Evolutionary conservation across 495 filamentous ascomycete species (phyloP), one percentile per base, ranked within the genome.

Genomic region (Neurospora terricola): DNA sequence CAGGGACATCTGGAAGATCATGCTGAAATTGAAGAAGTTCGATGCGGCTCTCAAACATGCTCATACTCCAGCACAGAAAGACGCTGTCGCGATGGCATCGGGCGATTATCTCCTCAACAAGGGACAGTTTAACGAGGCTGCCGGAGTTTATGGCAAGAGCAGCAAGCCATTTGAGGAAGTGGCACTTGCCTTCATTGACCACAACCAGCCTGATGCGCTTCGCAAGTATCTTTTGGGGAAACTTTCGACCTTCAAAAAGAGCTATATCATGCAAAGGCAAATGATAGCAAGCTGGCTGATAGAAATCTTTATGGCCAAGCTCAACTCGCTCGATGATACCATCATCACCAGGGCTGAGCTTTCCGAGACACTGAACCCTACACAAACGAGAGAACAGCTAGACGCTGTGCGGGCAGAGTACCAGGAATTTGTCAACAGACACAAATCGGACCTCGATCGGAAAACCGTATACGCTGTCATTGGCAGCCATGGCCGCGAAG

Each of bases 81-180:
- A 98, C 81, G 91, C 92, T 30, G 92, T 98, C 40, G 90, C 96
- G 1, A 93, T 92, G 70, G 93, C 93, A 5, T 96, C 92, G 36
- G 96, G 96, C 18, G 96, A 99, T 78, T 90, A 91, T 80, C 85
- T 99, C 0, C 88, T 93, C 54, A 87, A 85, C 72, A 93, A 93
- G 83, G 92, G 93, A 12, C 87, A 90, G 39, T 97, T 90, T 78
- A 79, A 90, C 38, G 94, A 98, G 79, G 96, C 96, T 18, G 96
- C 96, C 12, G 88, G 86, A 39, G 89, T 97, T 36, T 97, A 96
- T 84, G 96, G 96, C 38, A 93, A 92, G 82, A 98, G 95, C 83
- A 97, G 91, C 77, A 98, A 98, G 83, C 91, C 91, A 3, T 99
- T 99, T 75, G 96, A 99, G 77, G 93, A 99, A 77, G 96, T 98